phyloP scores from a whole-genome alignment of 768 basidiomycete species.

The Flagelloscypha sp. region DNA sequence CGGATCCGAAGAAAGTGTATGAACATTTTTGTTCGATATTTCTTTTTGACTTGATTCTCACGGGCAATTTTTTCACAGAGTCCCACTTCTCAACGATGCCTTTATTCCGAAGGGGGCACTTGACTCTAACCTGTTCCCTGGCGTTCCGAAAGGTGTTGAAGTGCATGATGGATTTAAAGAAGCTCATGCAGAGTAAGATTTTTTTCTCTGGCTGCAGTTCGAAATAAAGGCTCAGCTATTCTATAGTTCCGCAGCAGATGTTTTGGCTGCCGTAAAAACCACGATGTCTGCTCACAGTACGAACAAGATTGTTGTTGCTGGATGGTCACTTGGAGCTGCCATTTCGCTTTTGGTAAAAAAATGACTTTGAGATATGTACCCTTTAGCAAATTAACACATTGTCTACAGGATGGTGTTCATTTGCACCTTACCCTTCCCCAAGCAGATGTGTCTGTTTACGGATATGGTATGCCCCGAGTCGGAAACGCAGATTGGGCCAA shows the following conservation, averaged over 20 bases:
- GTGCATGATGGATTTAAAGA: constrained; percentile 40
- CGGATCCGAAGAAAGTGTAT: constrained; percentile 25
- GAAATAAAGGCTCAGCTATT: too few relatives aligned
- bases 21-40: neutral
- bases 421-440: too few relatives aligned
- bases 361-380: too few relatives aligned
- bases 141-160: constrained; percentile 30
- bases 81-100: constrained; percentile 30
- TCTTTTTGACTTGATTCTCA: neutral
- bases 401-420: too few relatives aligned
- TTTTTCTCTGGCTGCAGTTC: too few relatives aligned
- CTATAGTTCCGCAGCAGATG: constrained; percentile 16
- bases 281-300: constrained; percentile 14
- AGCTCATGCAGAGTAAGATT: constrained; percentile 33
- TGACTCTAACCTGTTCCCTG: constrained; percentile 40
- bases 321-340: constrained; percentile 37
- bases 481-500: constrained; percentile 58
- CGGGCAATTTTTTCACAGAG: constrained; percentile 10
- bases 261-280: constrained; percentile 21
- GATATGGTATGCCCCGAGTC: constrained; percentile 37
- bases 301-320: constrained; percentile 20
- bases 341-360: too few relatives aligned
- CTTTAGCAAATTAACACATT: too few relatives aligned
- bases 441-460: too few relatives aligned
- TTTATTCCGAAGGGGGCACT: constrained; percentile 27